Percentiles rank a stretch among this genome's conserved stretches.
Evolutionary conservation across 1,284 basidiomycete genomes (phyloP).

Genomic region (Cystobasidiaceae sp.): DNA sequence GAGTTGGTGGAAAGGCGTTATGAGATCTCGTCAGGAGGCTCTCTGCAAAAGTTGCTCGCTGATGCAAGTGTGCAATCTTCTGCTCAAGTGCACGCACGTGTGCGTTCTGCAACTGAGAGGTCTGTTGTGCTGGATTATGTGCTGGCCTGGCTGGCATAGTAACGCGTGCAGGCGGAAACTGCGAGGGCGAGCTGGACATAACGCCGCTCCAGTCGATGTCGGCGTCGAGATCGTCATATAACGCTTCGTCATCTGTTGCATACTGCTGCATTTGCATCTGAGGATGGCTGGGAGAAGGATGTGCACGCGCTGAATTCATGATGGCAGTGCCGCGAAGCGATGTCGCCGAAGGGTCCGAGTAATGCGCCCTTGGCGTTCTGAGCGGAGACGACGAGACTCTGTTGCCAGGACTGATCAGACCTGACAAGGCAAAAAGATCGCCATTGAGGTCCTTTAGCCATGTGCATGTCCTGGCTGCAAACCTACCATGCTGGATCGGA

Average conservation of each 20-base stretch:
- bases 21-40: too few relatives aligned
- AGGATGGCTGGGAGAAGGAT: background rate
- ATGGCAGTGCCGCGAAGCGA: background rate
- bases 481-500: background rate
- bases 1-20: too few relatives aligned
- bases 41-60: too few relatives aligned
- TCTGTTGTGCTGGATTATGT: too few relatives aligned
- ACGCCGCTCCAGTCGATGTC: constrained; percentile 2
- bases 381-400: background rate
- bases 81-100: too few relatives aligned
- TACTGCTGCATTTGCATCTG: too few relatives aligned
- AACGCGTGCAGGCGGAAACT: too few relatives aligned
- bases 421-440: background rate
- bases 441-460: background rate
- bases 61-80: too few relatives aligned
- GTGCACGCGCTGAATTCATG: background rate
- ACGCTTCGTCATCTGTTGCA: constrained; percentile 2
- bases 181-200: background rate
- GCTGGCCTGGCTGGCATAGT: too few relatives aligned
- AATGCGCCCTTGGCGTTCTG: background rate
- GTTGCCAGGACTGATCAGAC: background rate
- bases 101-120: too few relatives aligned
- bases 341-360: constrained; percentile 7
- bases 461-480: background rate
- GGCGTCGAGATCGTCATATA: constrained; percentile 9